phyloP scores from a whole-genome alignment of 108 stramenopile species.

The Discostella stelligeroides region DNA sequence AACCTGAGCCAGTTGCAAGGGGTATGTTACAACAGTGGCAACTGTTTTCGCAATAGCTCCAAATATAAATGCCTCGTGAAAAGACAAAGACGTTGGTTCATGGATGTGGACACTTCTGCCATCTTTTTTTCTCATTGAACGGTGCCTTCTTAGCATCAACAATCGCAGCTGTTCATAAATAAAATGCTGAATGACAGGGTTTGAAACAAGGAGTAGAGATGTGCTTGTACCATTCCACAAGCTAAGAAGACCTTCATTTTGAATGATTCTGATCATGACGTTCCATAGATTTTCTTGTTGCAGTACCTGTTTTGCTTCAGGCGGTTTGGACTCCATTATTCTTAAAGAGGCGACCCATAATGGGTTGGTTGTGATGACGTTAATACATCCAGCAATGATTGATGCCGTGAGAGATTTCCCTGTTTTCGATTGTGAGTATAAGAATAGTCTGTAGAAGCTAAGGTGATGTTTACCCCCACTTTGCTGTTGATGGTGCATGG shows the following conservation, averaged over 20 bases:
- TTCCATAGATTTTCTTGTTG: slow-evolving; percentile 42
- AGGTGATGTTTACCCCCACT: slow-evolving; percentile 3
- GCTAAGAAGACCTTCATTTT: slow-evolving; percentile 47
- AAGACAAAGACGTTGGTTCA: slow-evolving; percentile 38
- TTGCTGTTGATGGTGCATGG: slow-evolving; percentile 9
- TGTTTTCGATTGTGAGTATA: slow-evolving; percentile 23
- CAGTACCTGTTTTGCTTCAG: not conserved
- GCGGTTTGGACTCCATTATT: slow-evolving; percentile 57
- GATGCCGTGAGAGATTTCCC: slow-evolving; percentile 58
- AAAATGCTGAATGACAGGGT: slow-evolving; percentile 93
- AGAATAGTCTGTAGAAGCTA: not conserved
- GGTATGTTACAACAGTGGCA: slow-evolving; percentile 90
- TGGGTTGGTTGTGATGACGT: slow-evolving; percentile 84
- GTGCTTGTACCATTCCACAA: slow-evolving; percentile 80
- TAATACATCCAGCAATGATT: slow-evolving; percentile 69
- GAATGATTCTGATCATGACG: slow-evolving; percentile 44
- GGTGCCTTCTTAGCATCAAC: slow-evolving; percentile 12
- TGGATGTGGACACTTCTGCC: slow-evolving; percentile 1
- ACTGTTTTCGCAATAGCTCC: slow-evolving; percentile 90
- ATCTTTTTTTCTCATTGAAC: not conserved
- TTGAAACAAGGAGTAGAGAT: slow-evolving; percentile 90
- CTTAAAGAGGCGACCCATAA: slow-evolving; percentile 84
- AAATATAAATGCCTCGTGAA: slow-evolving; percentile 81
- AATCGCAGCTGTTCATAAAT: slow-evolving; percentile 84
- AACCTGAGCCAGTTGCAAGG: slow-evolving; percentile 81